Evolutionary conservation across 345 rosid genomes (phyloP).

Genomic region (Corymbia maculata): DNA sequence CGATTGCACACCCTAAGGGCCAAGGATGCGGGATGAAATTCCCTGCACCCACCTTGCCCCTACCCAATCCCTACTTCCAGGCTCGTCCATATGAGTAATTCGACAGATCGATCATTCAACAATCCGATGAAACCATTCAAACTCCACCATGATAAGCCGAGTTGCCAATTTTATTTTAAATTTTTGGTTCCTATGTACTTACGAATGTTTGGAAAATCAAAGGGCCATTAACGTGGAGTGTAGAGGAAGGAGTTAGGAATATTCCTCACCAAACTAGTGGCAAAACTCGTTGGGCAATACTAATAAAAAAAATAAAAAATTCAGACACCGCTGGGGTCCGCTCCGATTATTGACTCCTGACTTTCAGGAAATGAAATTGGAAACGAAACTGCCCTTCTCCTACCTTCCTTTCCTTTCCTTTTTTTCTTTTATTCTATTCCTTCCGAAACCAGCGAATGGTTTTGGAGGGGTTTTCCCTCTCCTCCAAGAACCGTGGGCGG

Average conservation of each 20-base stretch:
- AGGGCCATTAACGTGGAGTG: background rate
- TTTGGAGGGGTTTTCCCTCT: background rate
- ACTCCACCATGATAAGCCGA: background rate
- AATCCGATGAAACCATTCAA: background rate
- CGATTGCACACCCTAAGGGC: too few species aligned
- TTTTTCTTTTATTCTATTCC: accelerated
- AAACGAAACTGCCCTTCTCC: background rate
- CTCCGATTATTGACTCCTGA: background rate
- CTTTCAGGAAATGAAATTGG: background rate
- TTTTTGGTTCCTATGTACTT: background rate
- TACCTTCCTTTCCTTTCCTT: too few species aligned
- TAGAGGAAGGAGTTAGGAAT: background rate
- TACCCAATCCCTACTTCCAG: background rate
- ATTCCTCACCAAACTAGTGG: background rate
- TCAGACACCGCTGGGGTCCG: background rate
- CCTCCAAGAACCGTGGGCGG: background rate
- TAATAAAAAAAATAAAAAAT: background rate
- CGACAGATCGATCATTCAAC: background rate
- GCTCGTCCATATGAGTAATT: background rate
- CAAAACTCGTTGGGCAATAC: background rate
- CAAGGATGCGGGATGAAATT: background rate
- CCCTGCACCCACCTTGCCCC: background rate
- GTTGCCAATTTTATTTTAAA: background rate
- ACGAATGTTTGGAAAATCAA: background rate
- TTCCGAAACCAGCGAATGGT: background rate